Evolutionary conservation across 2,329 filamentous ascomycete genomes (phyloP), one percentile per base, ranked within the genome.

Genomic region (Phialemoniopsis sp.): DNA sequence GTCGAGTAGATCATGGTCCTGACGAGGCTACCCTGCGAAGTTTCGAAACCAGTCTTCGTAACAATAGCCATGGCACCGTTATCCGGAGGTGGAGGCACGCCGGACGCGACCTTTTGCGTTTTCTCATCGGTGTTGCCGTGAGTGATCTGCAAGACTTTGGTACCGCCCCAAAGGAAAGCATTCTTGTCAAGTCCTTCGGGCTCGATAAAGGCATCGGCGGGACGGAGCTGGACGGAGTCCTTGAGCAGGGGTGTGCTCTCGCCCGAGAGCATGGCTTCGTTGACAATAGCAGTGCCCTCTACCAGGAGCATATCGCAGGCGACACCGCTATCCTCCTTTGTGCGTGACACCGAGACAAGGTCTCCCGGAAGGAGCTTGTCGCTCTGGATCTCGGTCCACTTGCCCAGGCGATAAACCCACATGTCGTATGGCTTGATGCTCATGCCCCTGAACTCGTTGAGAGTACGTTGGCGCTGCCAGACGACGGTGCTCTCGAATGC

Each of bases 1-100:
- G 93, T 98, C 2, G 94, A 96, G 70, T 95, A 98, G 56, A 98
- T 98, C 93, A 98, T 98, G 51, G 93, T 98, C 46, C 93, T 87
- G 44, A 98, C 93, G 44, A 98, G 78, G 63, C 89, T 96, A 47
- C 93, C 93, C 66, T 98, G 94, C 41, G 91, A 97, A 10, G 93
- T 98, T 67, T 98, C 94, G 56, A 98, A 98, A 12, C 93, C 93
- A 39, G 93, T 98, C 77, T 96, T 97, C 56, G 90, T 85, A 34
- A 98, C 89, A 46, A 98, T 79, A 45, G 90, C 93, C 72, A 97
- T 79, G 29, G 90, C 93, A 38, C 93, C 93, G 53, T 93, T 88
- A 62, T 98, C 93, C 0, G 94, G 93, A 29, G 93, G 85, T n/a
- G 80, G 56, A 13, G 85, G 81, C 12, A 97, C 85, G 39, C 88